Evolutionary conservation across 2,329 filamentous ascomycete species (phyloP), one percentile per base, ranked within the genome.

Genomic region (Trichoderma sp.): DNA sequence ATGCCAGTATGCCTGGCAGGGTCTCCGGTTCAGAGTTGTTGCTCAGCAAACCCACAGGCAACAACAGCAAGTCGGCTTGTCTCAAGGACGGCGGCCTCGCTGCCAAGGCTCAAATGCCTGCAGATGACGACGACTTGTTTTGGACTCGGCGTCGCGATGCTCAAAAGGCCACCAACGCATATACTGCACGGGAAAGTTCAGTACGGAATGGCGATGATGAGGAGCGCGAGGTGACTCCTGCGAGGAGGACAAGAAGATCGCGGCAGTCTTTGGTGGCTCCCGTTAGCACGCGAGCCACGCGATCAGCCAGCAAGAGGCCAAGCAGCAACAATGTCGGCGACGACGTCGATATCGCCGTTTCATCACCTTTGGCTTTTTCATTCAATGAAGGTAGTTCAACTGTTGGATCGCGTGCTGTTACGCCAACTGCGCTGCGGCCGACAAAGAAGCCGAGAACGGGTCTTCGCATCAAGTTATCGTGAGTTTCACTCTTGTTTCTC

Each of bases 391-490:
- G 79, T 75, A 77, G 83, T 79, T 77, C 83, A 77, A 71, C 82
- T 75, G 79, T 83, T 58, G 84, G 81, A 72, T 90, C 88, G 37
- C 86, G 89, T 73, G 87, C 87, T 68, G 86, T 83, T 68, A 91
- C 89, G 37, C 89, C 89, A 7, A 83, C 80, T 67, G 81, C 84
- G 55, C 81, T 85, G 67, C 86, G 86, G 52, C 83, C 87, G 37
- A 79, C 82, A 70, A 90, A 89, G 83, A 89, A 86, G 79, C 81
- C 84, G 61, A 86, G 88, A 76, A 85, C 84, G 65, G 88, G 88
- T 49, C 83, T 88, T 70, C 88, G 89, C 73, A 85, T 91, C 76
- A 91, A 92, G 81, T 87, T 85, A 78, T 92, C 90, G 89, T 90
- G 82, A 86, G 88, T 70, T 67, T 52, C 6, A 27, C 14, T n/a